These are phyloP conservation scores for Komagataea norvegica DNA, from an alignment of 1,139 yeast genomes.

Conservation along the genomic window DNA sequence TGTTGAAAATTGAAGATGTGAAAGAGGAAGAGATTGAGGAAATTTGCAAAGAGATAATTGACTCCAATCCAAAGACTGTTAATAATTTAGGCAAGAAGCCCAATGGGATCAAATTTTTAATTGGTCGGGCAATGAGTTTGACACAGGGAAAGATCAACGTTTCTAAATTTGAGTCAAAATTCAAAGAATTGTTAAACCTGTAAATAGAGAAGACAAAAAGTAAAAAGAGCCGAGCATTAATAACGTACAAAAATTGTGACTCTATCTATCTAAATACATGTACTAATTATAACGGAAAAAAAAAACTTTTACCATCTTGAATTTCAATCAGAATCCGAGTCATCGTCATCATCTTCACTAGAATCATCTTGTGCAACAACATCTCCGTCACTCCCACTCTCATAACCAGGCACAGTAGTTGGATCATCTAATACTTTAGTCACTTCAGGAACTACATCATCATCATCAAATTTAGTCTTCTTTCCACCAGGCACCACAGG, in stretches of 20 bases:
- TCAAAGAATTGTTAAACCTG: slow-evolving; percentile 31
- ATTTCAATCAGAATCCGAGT: slow-evolving; percentile 22
- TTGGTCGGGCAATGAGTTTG: slow-evolving; percentile 81
- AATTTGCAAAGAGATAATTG: slow-evolving; percentile 56
- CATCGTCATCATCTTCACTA: slow-evolving; percentile 24
- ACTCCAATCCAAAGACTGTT: slow-evolving; percentile 47
- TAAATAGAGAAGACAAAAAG: slow-evolving; percentile 6
- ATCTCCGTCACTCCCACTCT: slow-evolving; percentile 25
- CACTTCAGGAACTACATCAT: slow-evolving; percentile 18
- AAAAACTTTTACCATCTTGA: background rate
- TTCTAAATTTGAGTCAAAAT: slow-evolving; percentile 39
- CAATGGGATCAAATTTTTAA: slow-evolving; percentile 52
- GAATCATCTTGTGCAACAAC: slow-evolving; percentile 29
- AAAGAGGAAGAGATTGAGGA: slow-evolving; percentile 43
- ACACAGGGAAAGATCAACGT: slow-evolving; percentile 66
- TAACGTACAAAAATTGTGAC: no score
- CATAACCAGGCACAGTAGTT: slow-evolving; percentile 17
- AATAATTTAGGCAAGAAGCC: slow-evolving; percentile 48
- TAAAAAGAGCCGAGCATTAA: no score
- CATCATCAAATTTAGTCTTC: slow-evolving; percentile 38
- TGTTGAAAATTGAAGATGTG: slow-evolving; percentile 33
- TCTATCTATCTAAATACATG: no score
- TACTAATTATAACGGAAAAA: slow-evolving; percentile 6
- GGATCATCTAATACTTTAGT: slow-evolving; percentile 8
- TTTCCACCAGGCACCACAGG: slow-evolving; percentile 36